Evolutionary conservation across 441 rosid species (phyloP).

Genomic region (Daphne laureola): DNA sequence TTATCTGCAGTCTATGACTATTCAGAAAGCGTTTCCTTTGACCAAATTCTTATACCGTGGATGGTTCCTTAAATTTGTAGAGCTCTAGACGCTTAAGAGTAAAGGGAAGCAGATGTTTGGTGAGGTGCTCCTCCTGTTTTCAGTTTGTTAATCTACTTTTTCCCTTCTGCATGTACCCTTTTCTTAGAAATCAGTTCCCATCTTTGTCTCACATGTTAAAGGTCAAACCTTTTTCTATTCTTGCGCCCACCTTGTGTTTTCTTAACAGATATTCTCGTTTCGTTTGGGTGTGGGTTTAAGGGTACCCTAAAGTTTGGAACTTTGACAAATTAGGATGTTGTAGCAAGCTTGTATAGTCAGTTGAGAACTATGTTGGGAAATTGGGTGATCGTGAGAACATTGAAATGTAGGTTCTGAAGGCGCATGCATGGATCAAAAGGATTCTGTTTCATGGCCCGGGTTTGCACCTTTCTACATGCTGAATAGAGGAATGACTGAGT

Average conservation of each 20-base stretch:
- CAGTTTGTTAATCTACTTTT: slow-evolving; percentile 18
- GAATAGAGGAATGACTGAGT: slow-evolving; percentile 67
- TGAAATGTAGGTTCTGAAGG: slow-evolving; percentile 20
- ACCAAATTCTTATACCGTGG: slow-evolving; percentile 9
- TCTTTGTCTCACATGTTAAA: slow-evolving; percentile 37
- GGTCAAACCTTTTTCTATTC: slow-evolving; percentile 14
- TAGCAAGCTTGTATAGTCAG: slow-evolving; percentile 6
- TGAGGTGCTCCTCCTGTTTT: slow-evolving; percentile 48
- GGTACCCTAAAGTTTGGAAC: too few relatives aligned
- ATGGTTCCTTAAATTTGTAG: neutral
- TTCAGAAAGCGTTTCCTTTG: neutral
- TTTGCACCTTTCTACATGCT: slow-evolving; percentile 74
- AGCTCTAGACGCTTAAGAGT: slow-evolving; percentile 32
- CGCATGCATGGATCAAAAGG: slow-evolving; percentile 96
- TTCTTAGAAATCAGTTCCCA: slow-evolving; percentile 34
- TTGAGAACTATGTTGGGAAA: slow-evolving; percentile 13
- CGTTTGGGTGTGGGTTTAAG: too few relatives aligned
- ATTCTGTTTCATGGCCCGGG: slow-evolving; percentile 65
- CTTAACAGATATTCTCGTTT: slow-evolving; percentile 1
- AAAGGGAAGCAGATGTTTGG: slow-evolving; percentile 45
- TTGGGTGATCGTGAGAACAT: slow-evolving; percentile 15
- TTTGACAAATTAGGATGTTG: too few relatives aligned
- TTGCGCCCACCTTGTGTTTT: neutral
- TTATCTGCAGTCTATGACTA: too few relatives aligned
- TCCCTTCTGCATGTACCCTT: slow-evolving; percentile 42